Percentiles rank a stretch among this genome's conserved stretches.
Conservation (phyloP, 1,284 basidiomycete genomes). For the Phylloporus gajari region DNA sequence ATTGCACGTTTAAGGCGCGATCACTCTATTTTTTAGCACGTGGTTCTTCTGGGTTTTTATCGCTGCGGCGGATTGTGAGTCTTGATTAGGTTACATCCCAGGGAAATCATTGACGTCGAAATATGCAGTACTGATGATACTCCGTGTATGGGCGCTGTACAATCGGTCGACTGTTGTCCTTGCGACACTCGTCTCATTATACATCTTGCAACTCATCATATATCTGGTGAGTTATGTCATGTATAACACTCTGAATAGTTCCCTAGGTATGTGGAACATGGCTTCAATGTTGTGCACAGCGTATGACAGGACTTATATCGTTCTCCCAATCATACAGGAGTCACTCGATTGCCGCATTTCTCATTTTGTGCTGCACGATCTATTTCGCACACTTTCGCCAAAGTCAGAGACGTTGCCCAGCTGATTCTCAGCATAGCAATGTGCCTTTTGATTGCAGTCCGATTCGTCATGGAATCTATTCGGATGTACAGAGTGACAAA, state of each 20-base stretch:
- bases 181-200: not conserved
- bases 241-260: not conserved
- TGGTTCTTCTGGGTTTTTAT: not conserved
- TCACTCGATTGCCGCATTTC: not conserved
- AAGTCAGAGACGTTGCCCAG: not conserved
- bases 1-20: not conserved
- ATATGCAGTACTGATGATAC: conserved; percentile 3
- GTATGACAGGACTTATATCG: no score
- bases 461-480: not conserved
- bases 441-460: not conserved
- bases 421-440: not conserved
- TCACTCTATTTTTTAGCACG: not conserved
- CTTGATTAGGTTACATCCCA: no score
- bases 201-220: not conserved
- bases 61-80: not conserved
- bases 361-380: not conserved
- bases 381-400: no score
- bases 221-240: not conserved
- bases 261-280: not conserved
- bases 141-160: not conserved
- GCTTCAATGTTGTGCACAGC: no score
- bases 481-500: not conserved
- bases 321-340: not conserved
- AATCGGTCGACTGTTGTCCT: not conserved
- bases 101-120: not conserved